Evolutionary conservation across 441 rosid species (phyloP).

Genomic region (Syzygium malaccense): DNA sequence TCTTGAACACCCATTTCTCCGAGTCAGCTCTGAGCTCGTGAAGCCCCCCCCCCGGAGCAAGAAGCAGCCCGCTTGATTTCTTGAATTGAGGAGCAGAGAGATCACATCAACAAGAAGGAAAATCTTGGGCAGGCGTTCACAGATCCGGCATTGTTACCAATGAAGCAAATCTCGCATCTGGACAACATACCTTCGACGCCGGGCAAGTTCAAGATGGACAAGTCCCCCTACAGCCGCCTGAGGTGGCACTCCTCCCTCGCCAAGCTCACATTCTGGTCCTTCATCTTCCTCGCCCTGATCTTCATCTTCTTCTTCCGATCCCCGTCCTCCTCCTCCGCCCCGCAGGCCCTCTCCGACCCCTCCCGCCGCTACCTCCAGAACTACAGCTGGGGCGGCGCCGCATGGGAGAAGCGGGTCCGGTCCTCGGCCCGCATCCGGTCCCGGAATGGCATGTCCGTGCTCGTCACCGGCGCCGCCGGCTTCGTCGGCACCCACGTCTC

Average conservation of each 20-base stretch:
- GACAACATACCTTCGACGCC: conserved; percentile 83
- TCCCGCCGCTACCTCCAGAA: conserved; percentile 77
- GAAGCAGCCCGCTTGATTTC: background rate
- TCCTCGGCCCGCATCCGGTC: conserved; percentile 68
- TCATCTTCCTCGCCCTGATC: conserved; percentile 61
- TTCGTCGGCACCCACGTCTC: conserved; percentile 96
- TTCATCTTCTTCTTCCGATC: conserved; percentile 76
- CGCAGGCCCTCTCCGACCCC: conserved; percentile 36
- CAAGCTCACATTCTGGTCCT: conserved; percentile 78
- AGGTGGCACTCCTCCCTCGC: conserved; percentile 62
- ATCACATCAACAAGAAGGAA: background rate
- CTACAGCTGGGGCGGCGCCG: conserved; percentile 66
- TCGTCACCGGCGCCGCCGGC: conserved; percentile 98
- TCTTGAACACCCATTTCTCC: background rate
- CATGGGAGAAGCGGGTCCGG: conserved; percentile 70
- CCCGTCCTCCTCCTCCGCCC: conserved; percentile 33
- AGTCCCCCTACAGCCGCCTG: conserved; percentile 53
- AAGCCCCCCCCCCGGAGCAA: background rate
- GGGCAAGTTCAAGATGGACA: conserved; percentile 98
- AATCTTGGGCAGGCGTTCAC: background rate
- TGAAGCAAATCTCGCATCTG: conserved; percentile 72
- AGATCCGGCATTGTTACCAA: background rate
- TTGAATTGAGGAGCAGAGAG: background rate
- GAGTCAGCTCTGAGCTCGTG: background rate
- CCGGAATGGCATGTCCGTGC: conserved; percentile 55